Percentiles rank a stretch among this genome's conserved stretches.
Evolutionary conservation across 1,284 basidiomycete species (phyloP).

Genomic region (Tremellales sp.): DNA sequence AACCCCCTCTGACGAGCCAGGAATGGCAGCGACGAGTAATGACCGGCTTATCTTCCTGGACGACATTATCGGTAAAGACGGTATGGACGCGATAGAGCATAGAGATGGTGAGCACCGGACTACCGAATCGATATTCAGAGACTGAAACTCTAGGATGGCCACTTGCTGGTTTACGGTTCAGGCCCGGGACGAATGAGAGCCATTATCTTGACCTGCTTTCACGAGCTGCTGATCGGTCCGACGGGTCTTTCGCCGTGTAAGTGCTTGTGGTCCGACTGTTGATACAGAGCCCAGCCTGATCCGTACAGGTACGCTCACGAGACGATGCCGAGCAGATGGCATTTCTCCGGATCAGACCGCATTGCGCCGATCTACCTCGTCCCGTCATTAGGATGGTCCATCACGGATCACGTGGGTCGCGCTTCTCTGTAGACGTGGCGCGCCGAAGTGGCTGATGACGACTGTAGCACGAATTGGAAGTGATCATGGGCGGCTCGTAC

Average conservation of each 20-base stretch:
- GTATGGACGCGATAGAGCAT: conserved; percentile 60
- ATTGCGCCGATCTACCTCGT: conserved; percentile 85
- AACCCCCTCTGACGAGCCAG: too few relatives aligned
- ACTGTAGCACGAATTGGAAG: conserved; percentile 39
- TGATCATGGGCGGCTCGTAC: conserved; percentile 54
- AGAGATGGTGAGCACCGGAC: conserved; percentile 58
- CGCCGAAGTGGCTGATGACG: neutral
- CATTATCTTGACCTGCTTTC: neutral
- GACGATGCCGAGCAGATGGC: conserved; percentile 74
- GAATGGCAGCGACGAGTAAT: conserved; percentile 81
- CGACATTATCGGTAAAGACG: conserved; percentile 69
- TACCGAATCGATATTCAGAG: conserved; percentile 1
- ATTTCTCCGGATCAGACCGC: conserved; percentile 65
- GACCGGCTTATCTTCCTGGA: conserved; percentile 74
- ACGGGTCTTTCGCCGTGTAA: conserved; percentile 63
- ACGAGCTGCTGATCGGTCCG: conserved; percentile 53
- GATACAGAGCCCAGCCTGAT: neutral
- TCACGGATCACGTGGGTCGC: conserved; percentile 53
- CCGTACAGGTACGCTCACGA: conserved; percentile 59
- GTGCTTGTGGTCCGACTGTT: neutral
- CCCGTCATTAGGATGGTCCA: conserved; percentile 69
- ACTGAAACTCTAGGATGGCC: conserved; percentile 1
- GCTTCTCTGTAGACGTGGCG: neutral
- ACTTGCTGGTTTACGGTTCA: too few relatives aligned
- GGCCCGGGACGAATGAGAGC: too few relatives aligned